Evolutionary conservation across 2,329 filamentous ascomycete genomes (phyloP).

Genomic region (Ambrosiella cleistominuta): DNA sequence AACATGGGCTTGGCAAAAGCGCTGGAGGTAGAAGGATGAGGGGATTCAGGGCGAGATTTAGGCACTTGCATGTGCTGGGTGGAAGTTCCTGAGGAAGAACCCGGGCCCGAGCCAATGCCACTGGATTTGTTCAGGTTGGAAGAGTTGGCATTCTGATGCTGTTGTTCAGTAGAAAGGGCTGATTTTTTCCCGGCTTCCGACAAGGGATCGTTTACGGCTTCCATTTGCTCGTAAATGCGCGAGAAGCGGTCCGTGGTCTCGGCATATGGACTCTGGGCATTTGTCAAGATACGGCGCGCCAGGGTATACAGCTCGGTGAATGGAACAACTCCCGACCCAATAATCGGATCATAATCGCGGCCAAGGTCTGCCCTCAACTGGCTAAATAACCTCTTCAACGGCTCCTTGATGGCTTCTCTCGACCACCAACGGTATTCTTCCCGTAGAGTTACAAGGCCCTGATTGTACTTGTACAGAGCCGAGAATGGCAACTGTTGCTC

Average conservation of each 20-base stretch:
- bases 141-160: neutral
- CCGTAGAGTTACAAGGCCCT: neutral
- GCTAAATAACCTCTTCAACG: conserved; percentile 11
- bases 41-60: neutral
- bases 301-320: conserved; percentile 11
- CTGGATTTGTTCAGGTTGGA: neutral
- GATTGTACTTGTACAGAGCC: conserved; percentile 3
- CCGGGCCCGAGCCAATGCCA: neutral
- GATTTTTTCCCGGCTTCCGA: conserved; percentile 11
- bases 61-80: conserved; percentile 8
- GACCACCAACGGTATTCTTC: conserved; percentile 11
- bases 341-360: conserved; percentile 13
- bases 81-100: neutral
- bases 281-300: conserved; percentile 8
- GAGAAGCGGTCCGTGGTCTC: conserved; percentile 4
- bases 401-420: conserved; percentile 11
- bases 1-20: conserved; percentile 3
- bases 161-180: neutral
- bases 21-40: neutral
- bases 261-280: conserved; percentile 8
- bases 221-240: conserved; percentile 5
- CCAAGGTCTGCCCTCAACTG: conserved; percentile 10
- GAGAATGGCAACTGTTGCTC: conserved; percentile 16
- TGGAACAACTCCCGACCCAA: conserved; percentile 18
- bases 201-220: conserved; percentile 1